These are phyloP conservation scores for Talaromyces sp. DNA, from an alignment of 2,329 filamentous ascomycete species.

Conservation along the genomic window DNA sequence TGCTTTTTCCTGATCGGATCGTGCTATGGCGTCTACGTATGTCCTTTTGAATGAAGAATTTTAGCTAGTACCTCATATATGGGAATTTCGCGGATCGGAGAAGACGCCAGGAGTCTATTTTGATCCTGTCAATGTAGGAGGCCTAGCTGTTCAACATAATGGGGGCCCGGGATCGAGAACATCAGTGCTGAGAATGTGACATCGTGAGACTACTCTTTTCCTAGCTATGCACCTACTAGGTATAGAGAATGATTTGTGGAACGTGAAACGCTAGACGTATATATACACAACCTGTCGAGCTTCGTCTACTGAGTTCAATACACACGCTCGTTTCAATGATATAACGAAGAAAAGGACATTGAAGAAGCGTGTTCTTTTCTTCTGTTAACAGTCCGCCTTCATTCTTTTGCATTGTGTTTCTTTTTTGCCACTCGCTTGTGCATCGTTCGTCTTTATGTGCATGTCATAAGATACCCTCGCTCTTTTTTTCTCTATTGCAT, in stretches of 20 bases:
- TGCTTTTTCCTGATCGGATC: not conserved
- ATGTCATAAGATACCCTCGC: constrained; percentile 8
- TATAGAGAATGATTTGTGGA: not conserved
- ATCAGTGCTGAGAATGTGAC: no score
- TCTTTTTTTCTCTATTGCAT: not conserved
- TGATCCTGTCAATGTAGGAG: not conserved
- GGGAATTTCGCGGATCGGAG: not conserved
- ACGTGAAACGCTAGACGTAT: not conserved
- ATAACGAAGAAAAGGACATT: not conserved
- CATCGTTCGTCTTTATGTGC: not conserved
- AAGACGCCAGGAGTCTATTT: not conserved
- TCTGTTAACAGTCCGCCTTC: not conserved
- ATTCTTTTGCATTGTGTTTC: constrained; percentile 3
- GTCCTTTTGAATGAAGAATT: not conserved
- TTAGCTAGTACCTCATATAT: not conserved
- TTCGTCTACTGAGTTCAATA: not conserved
- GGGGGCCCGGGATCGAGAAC: not conserved
- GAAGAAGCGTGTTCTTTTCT: not conserved
- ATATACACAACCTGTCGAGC: not conserved
- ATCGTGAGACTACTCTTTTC: not conserved
- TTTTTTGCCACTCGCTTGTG: constrained; percentile 11
- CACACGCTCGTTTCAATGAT: not conserved
- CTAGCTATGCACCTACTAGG: not conserved
- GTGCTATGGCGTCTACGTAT: no score
- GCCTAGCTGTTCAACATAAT: not conserved